Evolutionary conservation across 2,329 filamentous ascomycete species (phyloP), one percentile per base, ranked within the genome.

Genomic region (Colletotrichum shisoi): DNA sequence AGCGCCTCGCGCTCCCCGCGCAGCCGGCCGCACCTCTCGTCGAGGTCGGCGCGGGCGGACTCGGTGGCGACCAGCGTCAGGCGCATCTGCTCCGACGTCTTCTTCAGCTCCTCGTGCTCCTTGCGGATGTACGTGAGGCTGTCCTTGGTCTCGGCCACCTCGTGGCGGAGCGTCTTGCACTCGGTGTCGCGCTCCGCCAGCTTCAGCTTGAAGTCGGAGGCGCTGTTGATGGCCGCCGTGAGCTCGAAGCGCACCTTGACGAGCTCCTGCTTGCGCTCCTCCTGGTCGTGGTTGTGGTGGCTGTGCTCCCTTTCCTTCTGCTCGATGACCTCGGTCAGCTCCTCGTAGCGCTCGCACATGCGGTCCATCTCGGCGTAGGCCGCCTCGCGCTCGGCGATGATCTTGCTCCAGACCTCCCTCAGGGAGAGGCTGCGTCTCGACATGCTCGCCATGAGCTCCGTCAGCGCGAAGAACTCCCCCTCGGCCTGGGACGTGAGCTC

Each of bases 391-490:
- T 67, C 63, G 21, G 59, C 17, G 15, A 63, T 67, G 4, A 67
- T 63, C 46, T 67, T 67, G 59, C 24, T 67, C 63, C 63, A 67
- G 31, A 67, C 60, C 15, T 67, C 63, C 11, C 31, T 56, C 46
- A 63, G 11, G 3, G 63, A 67, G 13, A 31, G 19, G 27, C 59
- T 63, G 9, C 63, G 52, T 15, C 60, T 46, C 21, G 63, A 67
- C 63, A 63, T 67, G 59, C 31, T 63, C 40, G 63, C 39, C 60
- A 67, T 67, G 40, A 67, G 63, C 27, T 63, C 63, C 9, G 46
- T 58, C 24, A 67, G 63, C 3, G 59, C 63, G 39, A 57, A 57
- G 59, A 67, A 67, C 46, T 67, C 63, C 46, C 52, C 34, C 53
- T 67, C 63, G 46, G 63, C 63, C 44, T 67, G 59, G 15, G 46